Base-by-base conservation (phyloP, 1,284 basidiomycete genomes). In the Vanrija sp. region DNA sequence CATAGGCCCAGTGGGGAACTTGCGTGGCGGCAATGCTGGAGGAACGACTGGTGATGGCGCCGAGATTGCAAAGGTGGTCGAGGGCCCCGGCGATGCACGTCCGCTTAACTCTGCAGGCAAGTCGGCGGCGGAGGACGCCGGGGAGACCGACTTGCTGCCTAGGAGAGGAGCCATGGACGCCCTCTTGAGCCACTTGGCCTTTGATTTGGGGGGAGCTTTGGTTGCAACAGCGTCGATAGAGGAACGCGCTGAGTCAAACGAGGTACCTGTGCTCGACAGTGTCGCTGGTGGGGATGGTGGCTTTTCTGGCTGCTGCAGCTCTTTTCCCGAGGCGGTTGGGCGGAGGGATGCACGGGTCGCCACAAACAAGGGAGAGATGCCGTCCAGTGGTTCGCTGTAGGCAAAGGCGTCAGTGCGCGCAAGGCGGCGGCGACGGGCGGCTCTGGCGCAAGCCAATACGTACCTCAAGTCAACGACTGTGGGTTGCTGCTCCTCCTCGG, bases 131-230 rank as follows among this genome's bases (percentile, higher is more conserved):
- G 52, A 46, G 2, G 57, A 48, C 1, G 62, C 63, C 1, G 73
- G 73, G 0, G 64, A 67, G 25, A 64, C 65, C 15, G 70, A 69
- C 46, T 72, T 74, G 16, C 64, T 55, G 6, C 72, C 61, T 25
- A 69, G 51, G 6, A 58, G 60, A 15, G 65, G 65, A 14, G 64
- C 64, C 40, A 67, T 66, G 43, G 63, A 67, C 0, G 70, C 70
- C 12, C 73, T 62, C 56, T 65, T 61, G 6, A 73, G 59, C 73
- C 73, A 75, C 12, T 62, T 66, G 5, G 71, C 68, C 56, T 73
- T 73, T 15, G 64, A 54, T 38, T 65, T 64, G 3, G 67, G 54
- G 3, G 58, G 29, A 1, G 71, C 66, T 52, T 66, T 71, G 15
- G 51, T 19, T 7, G 8, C 28, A 34, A 15, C 34, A 21, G 48